These are phyloP conservation scores for Tripterygium wilfordii DNA, from an alignment of 177 flowering plant species.

Conservation along the genomic window DNA sequence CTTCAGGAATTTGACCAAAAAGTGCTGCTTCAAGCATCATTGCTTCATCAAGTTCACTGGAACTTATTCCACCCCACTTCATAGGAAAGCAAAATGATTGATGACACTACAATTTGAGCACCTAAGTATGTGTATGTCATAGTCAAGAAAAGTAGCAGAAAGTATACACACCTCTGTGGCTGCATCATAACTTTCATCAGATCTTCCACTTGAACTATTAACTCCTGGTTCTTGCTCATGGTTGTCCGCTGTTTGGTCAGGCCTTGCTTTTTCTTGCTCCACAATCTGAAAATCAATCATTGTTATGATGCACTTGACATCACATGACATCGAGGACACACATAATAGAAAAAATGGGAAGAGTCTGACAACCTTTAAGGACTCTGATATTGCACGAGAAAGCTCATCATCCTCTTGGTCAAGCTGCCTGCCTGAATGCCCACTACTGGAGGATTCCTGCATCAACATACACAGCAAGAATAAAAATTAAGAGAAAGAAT, in stretches of 20 bases:
- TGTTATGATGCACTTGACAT: constrained; percentile 5
- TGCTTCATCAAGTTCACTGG: constrained; percentile 80
- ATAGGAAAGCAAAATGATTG: background rate
- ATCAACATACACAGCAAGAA: background rate
- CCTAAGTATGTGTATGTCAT: background rate
- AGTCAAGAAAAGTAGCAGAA: constrained; percentile 3
- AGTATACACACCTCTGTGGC: constrained; percentile 1
- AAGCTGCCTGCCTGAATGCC: constrained; percentile 19
- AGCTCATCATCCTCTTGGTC: constrained; percentile 49
- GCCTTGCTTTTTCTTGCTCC: constrained; percentile 57
- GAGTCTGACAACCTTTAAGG: constrained; percentile 46
- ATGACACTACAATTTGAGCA: background rate
- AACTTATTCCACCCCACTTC: constrained; percentile 82
- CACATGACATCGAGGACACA: background rate
- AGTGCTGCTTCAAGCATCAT: constrained; percentile 75
- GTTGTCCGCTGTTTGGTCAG: constrained; percentile 21
- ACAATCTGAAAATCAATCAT: constrained; percentile 47
- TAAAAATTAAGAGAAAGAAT: background rate
- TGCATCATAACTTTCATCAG: constrained; percentile 32
- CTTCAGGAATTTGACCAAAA: constrained; percentile 20
- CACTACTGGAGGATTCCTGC: constrained; percentile 26
- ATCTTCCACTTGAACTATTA: constrained; percentile 20
- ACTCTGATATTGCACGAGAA: constrained; percentile 63
- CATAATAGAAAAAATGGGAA: background rate
- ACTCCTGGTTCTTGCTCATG: constrained; percentile 18